phyloP scores from a whole-genome alignment of 805 yeast genomes.

The Ogataea parapolymorpha region DNA sequence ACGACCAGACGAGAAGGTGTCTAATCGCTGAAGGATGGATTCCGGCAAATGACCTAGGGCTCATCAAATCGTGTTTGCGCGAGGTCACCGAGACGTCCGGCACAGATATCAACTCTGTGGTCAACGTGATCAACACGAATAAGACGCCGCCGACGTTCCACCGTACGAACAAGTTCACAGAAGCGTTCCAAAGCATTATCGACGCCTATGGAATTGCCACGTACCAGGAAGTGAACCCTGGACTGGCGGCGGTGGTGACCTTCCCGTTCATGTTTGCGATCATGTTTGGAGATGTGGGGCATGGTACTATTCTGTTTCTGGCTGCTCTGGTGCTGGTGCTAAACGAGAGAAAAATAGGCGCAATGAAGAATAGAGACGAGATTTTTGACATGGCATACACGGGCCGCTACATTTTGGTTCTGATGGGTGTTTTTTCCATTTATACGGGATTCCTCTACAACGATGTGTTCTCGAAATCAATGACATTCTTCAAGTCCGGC shows the following conservation, averaged over 20 bases:
- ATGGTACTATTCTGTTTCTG: slow-evolving; percentile 60
- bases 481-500: slow-evolving; percentile 65
- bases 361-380: slow-evolving; percentile 60
- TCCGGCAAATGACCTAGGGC: slow-evolving; percentile 70
- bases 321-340: slow-evolving; percentile 54
- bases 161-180: slow-evolving; percentile 64
- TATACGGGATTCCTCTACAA: slow-evolving; percentile 73
- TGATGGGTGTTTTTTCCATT: slow-evolving; percentile 72
- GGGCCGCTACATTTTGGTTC: slow-evolving; percentile 64
- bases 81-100: slow-evolving; percentile 53
- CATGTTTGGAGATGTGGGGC: slow-evolving; percentile 83
- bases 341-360: slow-evolving; percentile 50
- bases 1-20: slow-evolving; percentile 79
- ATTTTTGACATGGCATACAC: slow-evolving; percentile 73
- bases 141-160: slow-evolving; percentile 72
- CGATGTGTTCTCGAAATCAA: slow-evolving; percentile 66
- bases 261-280: slow-evolving; percentile 82
- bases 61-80: slow-evolving; percentile 64
- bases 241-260: slow-evolving; percentile 68
- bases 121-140: slow-evolving; percentile 61
- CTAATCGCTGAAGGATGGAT: slow-evolving; percentile 96
- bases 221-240: slow-evolving; percentile 73
- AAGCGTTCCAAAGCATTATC: slow-evolving; percentile 64
- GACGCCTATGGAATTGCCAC: slow-evolving; percentile 80
- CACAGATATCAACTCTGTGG: slow-evolving; percentile 46